A percentile compares a stretch with the other conserved stretches of the same genome.
phyloP scores from a whole-genome alignment of 495 filamentous ascomycete genomes.

The Poronia punctata region DNA sequence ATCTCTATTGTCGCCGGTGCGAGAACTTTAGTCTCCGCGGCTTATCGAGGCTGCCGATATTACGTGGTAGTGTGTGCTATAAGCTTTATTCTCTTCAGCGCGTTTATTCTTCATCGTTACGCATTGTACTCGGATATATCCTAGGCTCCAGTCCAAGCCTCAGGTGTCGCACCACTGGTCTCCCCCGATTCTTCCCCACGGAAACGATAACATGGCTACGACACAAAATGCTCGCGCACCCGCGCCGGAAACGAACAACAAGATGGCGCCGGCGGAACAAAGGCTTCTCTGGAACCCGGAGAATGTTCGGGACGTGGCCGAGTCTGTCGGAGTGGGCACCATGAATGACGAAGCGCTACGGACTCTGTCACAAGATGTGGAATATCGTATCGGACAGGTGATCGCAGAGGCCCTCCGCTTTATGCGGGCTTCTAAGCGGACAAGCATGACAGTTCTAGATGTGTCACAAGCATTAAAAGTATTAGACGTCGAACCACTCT shows the following conservation, averaged over 20 bases:
- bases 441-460: slow-evolving; percentile 76
- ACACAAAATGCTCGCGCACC: slow-evolving; percentile 12
- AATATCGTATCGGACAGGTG: slow-evolving; percentile 87
- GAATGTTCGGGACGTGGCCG: slow-evolving; percentile 88
- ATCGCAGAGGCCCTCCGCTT: slow-evolving; percentile 88
- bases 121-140: too few species aligned
- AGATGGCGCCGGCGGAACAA: slow-evolving; percentile 8
- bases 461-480: slow-evolving; percentile 73
- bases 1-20: too few species aligned
- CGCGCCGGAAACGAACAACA: slow-evolving; percentile 11
- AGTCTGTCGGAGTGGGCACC: slow-evolving; percentile 79
- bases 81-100: too few species aligned
- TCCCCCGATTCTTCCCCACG: too few species aligned
- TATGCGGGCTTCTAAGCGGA: slow-evolving; percentile 84
- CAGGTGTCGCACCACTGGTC: too few species aligned
- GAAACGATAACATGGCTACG: slow-evolving; percentile 21
- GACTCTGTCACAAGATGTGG: slow-evolving; percentile 83
- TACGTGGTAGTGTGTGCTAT: too few species aligned
- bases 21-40: too few species aligned
- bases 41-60: too few species aligned
- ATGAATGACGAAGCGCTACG: slow-evolving; percentile 77
- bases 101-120: too few species aligned
- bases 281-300: slow-evolving; percentile 83
- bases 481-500: slow-evolving; percentile 88
- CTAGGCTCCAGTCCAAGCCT: too few species aligned